Percentiles rank a stretch among this genome's conserved stretches.
Evolutionary conservation across 139 green algal species (phyloP).

Genomic region (Chlorella vulgaris): DNA sequence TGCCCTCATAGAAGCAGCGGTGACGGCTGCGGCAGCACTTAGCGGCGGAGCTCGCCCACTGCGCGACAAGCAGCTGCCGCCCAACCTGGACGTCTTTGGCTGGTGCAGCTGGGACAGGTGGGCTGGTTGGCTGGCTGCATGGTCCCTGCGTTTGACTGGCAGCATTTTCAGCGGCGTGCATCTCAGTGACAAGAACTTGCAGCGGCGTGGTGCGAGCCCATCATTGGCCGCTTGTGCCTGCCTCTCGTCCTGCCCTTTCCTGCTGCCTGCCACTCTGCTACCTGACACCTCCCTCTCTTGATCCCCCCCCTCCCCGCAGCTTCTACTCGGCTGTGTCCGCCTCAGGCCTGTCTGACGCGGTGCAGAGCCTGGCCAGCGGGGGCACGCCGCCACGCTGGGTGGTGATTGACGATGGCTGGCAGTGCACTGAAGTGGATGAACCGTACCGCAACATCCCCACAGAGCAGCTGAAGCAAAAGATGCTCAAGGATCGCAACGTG

Average conservation of each 20-base stretch:
- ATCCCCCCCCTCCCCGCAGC: neutral
- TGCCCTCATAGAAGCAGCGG: constrained; percentile 62
- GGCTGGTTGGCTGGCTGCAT: too few relatives aligned
- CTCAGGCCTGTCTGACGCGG: constrained; percentile 40
- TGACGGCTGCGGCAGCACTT: constrained; percentile 68
- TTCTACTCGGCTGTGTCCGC: constrained; percentile 94
- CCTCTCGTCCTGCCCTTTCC: neutral
- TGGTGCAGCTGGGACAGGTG: constrained; percentile 73
- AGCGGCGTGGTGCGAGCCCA: too few relatives aligned
- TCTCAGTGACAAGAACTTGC: too few relatives aligned
- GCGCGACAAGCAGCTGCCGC: constrained; percentile 74
- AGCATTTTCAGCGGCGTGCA: too few relatives aligned
- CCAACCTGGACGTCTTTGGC: constrained; percentile 90
- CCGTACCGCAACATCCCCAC: constrained; percentile 37
- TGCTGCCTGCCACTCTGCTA: neutral
- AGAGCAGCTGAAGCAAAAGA: constrained; percentile 29
- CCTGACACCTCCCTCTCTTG: too few relatives aligned
- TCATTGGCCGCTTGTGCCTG: too few relatives aligned
- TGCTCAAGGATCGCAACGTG: constrained; percentile 7
- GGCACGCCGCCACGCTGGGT: constrained; percentile 71
- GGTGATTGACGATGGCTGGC: constrained; percentile 85
- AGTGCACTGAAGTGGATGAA: constrained; percentile 64
- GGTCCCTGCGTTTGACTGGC: too few relatives aligned
- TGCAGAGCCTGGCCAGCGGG: constrained; percentile 38
- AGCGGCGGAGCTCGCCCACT: constrained; percentile 69